Conservation (phyloP, 495 filamentous ascomycete species). For the Penicillium soppii region DNA sequence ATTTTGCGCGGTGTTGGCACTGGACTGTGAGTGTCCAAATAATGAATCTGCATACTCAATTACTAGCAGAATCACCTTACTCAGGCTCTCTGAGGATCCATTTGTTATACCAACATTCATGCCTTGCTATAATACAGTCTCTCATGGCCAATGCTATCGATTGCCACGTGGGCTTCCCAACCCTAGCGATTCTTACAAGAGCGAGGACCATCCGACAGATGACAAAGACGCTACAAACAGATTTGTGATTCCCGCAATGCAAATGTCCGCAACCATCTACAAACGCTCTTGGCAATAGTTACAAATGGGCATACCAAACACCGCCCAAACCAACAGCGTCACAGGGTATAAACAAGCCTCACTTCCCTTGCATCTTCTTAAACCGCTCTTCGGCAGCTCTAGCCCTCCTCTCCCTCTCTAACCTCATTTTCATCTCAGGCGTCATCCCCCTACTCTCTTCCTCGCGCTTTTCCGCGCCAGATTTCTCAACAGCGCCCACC, state of each 20-base stretch:
- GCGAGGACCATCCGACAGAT: too few species aligned
- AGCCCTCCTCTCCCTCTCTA: constrained; percentile 80
- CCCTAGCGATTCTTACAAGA: too few species aligned
- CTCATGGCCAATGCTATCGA: too few species aligned
- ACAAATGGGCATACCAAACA: not conserved
- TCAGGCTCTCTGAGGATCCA: too few species aligned
- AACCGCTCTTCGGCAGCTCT: constrained; percentile 88
- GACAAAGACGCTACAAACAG: not conserved
- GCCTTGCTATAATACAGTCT: too few species aligned
- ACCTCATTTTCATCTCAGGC: constrained; percentile 72
- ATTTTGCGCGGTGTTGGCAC: too few species aligned
- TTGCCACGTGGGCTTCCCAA: too few species aligned
- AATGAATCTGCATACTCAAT: too few species aligned
- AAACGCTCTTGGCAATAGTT: not conserved
- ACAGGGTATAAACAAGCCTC: constrained; percentile 4
- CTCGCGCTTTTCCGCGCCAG: constrained; percentile 70
- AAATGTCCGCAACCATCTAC: not conserved
- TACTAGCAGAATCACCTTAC: too few species aligned
- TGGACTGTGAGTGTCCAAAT: too few species aligned
- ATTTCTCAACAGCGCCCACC: constrained; percentile 58
- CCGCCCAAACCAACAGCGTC: not conserved
- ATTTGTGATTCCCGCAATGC: not conserved
- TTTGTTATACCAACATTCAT: too few species aligned
- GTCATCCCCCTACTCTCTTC: constrained; percentile 84
- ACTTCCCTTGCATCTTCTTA: constrained; percentile 53